These are phyloP conservation scores for Rosa multiflora DNA, from an alignment of 306 rosid species.

Conservation along the genomic window DNA sequence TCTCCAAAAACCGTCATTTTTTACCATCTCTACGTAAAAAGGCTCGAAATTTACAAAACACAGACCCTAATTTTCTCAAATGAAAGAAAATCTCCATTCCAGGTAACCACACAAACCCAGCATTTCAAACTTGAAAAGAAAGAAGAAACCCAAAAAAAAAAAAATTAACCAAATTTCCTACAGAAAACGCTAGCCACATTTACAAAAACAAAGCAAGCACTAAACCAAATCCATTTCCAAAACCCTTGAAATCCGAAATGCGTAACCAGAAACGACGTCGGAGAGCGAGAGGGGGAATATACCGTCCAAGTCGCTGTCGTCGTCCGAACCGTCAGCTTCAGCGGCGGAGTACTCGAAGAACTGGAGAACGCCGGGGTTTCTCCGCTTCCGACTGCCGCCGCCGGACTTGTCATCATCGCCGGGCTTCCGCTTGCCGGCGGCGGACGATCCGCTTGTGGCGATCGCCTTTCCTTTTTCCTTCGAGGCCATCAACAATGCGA, in stretches of 20 bases:
- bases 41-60: background rate
- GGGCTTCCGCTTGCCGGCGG: conserved; percentile 44
- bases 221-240: background rate
- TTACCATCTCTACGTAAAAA: conserved; percentile 9
- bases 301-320: conserved; percentile 57
- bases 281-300: background rate
- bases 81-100: background rate
- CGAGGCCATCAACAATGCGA: conserved; percentile 27
- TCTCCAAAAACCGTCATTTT: background rate
- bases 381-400: conserved; percentile 47
- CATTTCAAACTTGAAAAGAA: background rate
- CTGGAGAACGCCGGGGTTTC: conserved; percentile 50
- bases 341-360: conserved; percentile 68
- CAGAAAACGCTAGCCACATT: background rate
- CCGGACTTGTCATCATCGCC: conserved; percentile 44
- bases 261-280: background rate
- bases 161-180: background rate
- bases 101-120: conserved; percentile 13
- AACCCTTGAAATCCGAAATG: conserved; percentile 18
- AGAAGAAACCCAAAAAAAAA: background rate
- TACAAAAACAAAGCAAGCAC: background rate
- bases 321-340: conserved; percentile 45
- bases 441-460: conserved; percentile 39
- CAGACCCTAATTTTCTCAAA: background rate
- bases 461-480: conserved; percentile 76